Evolutionary conservation across 345 rosid species (phyloP).

Genomic region (Syzygium grande): DNA sequence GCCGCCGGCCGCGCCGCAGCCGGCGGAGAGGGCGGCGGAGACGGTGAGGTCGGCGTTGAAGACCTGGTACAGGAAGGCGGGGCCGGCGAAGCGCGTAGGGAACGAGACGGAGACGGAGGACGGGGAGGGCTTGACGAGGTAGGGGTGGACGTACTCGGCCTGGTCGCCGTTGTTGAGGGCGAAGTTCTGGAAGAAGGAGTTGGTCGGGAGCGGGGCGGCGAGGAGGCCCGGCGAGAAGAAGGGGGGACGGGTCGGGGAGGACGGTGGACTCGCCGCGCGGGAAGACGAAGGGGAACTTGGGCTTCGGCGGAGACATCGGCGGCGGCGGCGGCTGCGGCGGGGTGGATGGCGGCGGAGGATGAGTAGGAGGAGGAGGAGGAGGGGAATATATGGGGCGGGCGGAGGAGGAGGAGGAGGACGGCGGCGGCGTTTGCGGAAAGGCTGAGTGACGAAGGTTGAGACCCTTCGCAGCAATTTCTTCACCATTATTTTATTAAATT

Average conservation of each 20-base stretch:
- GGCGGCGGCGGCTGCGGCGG: constrained; percentile 4
- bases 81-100: constrained; percentile 56
- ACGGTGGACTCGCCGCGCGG: constrained; percentile 51
- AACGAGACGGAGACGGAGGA: constrained; percentile 66
- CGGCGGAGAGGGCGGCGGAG: constrained; percentile 34
- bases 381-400: too few species aligned
- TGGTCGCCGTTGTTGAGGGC: constrained; percentile 78
- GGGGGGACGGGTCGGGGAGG: constrained; percentile 69
- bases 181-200: constrained; percentile 89
- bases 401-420: background rate
- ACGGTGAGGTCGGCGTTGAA: constrained; percentile 63
- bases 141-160: constrained; percentile 89
- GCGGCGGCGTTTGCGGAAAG: background rate
- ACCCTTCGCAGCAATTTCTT: constrained; percentile 10
- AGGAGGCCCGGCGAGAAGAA: constrained; percentile 67
- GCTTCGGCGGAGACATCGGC: constrained; percentile 14
- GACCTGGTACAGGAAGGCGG: constrained; percentile 55
- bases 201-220: constrained; percentile 80
- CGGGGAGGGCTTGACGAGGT: constrained; percentile 56
- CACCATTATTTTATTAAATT: background rate
- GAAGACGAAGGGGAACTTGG: constrained; percentile 46
- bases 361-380: constrained; percentile 3
- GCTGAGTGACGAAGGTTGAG: background rate
- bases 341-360: background rate
- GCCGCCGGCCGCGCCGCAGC: background rate